phyloP scores from a whole-genome alignment of 495 filamentous ascomycete genomes.

The Tuber umbilicatum region DNA sequence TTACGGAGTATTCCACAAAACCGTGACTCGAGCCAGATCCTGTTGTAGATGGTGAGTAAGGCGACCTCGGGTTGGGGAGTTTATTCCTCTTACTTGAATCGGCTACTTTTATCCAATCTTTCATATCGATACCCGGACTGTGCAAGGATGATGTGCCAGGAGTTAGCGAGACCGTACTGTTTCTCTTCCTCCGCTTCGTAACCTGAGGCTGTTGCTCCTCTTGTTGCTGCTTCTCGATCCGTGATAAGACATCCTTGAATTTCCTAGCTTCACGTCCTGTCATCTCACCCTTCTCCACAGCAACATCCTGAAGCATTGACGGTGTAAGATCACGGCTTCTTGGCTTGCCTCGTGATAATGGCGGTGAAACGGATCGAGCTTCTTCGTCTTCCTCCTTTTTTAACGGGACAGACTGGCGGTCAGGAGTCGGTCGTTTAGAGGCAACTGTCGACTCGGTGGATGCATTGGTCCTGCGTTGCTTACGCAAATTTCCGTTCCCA shows the following conservation, averaged over 20 bases:
- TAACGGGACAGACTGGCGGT: constrained; percentile 10
- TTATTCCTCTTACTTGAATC: constrained; percentile 24
- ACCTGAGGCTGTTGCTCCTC: constrained; percentile 33
- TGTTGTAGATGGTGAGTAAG: constrained; percentile 23
- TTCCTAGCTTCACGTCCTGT: constrained; percentile 38
- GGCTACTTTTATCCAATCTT: constrained; percentile 29
- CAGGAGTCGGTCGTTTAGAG: constrained; percentile 31
- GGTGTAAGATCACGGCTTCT: constrained; percentile 39
- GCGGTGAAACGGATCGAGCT: constrained; percentile 37
- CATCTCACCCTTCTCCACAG: constrained; percentile 35
- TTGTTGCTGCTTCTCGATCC: constrained; percentile 39
- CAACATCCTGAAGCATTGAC: constrained; percentile 29
- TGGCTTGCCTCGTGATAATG: constrained; percentile 34
- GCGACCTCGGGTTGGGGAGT: constrained; percentile 12
- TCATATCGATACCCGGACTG: constrained; percentile 14
- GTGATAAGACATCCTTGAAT: constrained; percentile 39
- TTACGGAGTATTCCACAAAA: constrained; percentile 26
- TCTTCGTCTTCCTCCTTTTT: constrained; percentile 47
- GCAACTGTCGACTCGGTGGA: constrained; percentile 23
- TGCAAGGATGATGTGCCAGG: constrained; percentile 13
- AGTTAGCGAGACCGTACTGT: constrained; percentile 31
- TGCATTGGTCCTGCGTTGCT: constrained; percentile 23
- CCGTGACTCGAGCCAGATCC: constrained; percentile 13
- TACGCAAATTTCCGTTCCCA: constrained; percentile 29
- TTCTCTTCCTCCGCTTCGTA: constrained; percentile 35